A percentile compares a stretch with the other conserved stretches of the same genome.
These are phyloP conservation scores for Firmiana major DNA, from an alignment of 345 rosid genomes.

Conservation along the genomic window DNA sequence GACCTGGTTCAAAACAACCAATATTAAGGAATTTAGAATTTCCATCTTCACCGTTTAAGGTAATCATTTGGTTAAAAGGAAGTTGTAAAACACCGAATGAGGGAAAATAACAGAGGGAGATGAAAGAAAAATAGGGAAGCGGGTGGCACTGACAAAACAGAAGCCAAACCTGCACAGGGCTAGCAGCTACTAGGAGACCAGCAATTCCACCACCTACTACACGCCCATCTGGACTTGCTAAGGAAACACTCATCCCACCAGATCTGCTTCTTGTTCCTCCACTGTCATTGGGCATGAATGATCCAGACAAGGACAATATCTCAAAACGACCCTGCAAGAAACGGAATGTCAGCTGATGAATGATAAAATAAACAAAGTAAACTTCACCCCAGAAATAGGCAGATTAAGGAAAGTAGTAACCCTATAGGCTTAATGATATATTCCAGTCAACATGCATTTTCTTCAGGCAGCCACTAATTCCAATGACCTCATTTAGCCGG, in stretches of 20 bases:
- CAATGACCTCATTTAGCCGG: background rate
- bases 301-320: conserved; percentile 89
- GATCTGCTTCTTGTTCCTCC: conserved; percentile 87
- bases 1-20: conserved; percentile 38
- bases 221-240: conserved; percentile 94
- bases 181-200: conserved; percentile 85
- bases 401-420: background rate
- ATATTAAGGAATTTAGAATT: background rate
- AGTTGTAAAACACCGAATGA: background rate
- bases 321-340: conserved; percentile 84
- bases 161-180: conserved; percentile 78
- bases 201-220: conserved; percentile 94
- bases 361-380: background rate
- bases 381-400: background rate
- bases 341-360: background rate
- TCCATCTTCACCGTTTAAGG: background rate
- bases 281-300: conserved; percentile 88
- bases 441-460: background rate
- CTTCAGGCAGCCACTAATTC: background rate
- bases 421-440: background rate
- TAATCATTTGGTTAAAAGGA: background rate
- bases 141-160: background rate
- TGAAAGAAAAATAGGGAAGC: background rate
- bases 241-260: conserved; percentile 96
- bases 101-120: background rate